Percentiles rank a stretch among this genome's conserved stretches.
Conservation (phyloP, 1,139 yeast genomes). For the Suhomyces ambrosiae region DNA sequence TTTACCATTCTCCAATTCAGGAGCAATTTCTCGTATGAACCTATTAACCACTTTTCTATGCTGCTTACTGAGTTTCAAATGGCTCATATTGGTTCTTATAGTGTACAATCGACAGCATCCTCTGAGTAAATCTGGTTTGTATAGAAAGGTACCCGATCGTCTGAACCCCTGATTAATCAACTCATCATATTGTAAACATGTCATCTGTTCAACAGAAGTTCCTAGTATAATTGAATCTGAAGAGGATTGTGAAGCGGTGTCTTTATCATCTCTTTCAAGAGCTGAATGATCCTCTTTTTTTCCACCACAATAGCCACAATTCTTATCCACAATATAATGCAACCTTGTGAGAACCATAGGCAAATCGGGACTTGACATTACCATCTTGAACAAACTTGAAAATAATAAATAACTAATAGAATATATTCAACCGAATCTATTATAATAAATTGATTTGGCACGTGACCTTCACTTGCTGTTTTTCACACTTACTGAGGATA, state of each 20-base stretch:
- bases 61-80: constrained; percentile 59
- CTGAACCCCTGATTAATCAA: constrained; percentile 75
- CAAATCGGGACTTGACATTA: constrained; percentile 1
- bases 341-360: constrained; percentile 11
- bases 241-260: constrained; percentile 10
- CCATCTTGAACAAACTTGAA: not conserved
- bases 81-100: constrained; percentile 59
- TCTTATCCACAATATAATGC: constrained; percentile 5
- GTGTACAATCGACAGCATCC: constrained; percentile 86
- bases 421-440: not conserved
- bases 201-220: constrained; percentile 46
- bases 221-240: constrained; percentile 50
- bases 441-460: not conserved
- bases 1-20: constrained; percentile 5
- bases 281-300: constrained; percentile 45
- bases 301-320: constrained; percentile 69
- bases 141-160: constrained; percentile 73
- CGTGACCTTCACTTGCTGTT: not conserved
- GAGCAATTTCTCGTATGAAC: constrained; percentile 50
- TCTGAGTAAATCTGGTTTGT: constrained; percentile 70
- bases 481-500: not conserved
- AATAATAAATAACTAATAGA: not conserved
- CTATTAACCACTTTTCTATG: constrained; percentile 66
- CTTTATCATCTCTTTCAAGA: constrained; percentile 28
- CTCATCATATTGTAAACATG: constrained; percentile 57